A percentile compares a stretch with the other conserved stretches of the same genome.
phyloP scores from a whole-genome alignment of 257 asterid genomes.

The Capsicum baccatum region DNA sequence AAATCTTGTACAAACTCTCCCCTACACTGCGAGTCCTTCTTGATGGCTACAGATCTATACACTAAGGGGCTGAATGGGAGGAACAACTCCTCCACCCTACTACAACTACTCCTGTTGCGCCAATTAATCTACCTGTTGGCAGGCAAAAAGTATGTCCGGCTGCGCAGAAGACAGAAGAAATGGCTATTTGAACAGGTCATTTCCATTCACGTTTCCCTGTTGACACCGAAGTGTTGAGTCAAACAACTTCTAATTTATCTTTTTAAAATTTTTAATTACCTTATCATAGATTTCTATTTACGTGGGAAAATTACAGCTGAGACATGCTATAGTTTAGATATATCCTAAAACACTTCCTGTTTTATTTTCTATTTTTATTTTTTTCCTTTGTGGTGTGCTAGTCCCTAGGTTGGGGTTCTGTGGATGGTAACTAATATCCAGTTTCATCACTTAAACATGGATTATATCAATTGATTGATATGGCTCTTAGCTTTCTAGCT shows the following conservation, averaged over 20 bases:
- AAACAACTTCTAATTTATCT: no score
- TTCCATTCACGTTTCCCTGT: conserved; percentile 15
- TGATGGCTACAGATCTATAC: no score
- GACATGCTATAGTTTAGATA: no score
- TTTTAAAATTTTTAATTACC: not conserved
- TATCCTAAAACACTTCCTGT: no score
- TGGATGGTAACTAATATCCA: not conserved
- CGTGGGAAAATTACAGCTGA: no score
- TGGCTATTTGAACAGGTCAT: conserved; percentile 75
- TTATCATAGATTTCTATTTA: not conserved
- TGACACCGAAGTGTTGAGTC: not conserved
- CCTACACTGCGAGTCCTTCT: no score
- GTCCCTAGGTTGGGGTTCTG: not conserved
- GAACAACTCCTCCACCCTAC: no score
- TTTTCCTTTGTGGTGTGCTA: not conserved
- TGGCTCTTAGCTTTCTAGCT: not conserved
- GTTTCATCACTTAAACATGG: not conserved
- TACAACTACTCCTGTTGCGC: no score
- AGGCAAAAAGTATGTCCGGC: conserved; percentile 56
- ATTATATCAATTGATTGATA: not conserved
- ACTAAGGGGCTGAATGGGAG: no score
- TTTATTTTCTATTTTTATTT: no score
- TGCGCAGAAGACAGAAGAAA: conserved; percentile 60
- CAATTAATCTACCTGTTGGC: conserved; percentile 33
- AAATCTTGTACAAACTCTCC: no score